A percentile compares a stretch with the other conserved stretches of the same genome.
phyloP scores from a whole-genome alignment of 2,329 filamentous ascomycete genomes.

The Trichoderma afroharzianum region DNA sequence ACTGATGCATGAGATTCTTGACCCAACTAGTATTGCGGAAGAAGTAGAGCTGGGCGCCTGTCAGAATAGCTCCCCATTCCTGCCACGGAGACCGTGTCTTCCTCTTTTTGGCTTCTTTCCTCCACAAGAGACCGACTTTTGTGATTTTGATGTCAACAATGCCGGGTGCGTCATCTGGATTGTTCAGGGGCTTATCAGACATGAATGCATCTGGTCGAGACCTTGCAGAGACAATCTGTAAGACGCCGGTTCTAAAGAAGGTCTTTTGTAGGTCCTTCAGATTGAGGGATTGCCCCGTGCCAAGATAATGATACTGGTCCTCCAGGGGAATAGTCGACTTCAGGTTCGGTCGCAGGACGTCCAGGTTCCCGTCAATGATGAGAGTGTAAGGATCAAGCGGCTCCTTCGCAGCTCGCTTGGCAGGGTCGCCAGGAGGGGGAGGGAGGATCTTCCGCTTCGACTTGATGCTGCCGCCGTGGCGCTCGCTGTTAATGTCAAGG shows the following conservation, averaged over 20 bases:
- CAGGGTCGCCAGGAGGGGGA: slow-evolving; percentile 48
- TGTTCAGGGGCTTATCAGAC: slow-evolving; percentile 77
- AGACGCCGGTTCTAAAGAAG: slow-evolving; percentile 84
- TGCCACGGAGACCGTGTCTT: slow-evolving; percentile 96
- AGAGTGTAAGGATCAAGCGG: slow-evolving; percentile 93
- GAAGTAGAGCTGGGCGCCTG: slow-evolving; percentile 94
- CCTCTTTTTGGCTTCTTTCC: slow-evolving; percentile 90
- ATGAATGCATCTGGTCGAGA: slow-evolving; percentile 95
- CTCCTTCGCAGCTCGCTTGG: slow-evolving; percentile 67
- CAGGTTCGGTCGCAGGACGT: slow-evolving; percentile 75
- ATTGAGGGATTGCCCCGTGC: slow-evolving; percentile 71
- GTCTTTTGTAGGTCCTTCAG: slow-evolving; percentile 78
- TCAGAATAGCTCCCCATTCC: slow-evolving; percentile 96
- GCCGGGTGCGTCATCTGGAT: slow-evolving; percentile 81
- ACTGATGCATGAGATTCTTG: slow-evolving; percentile 84
- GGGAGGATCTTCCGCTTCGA: slow-evolving; percentile 68
- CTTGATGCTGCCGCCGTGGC: slow-evolving; percentile 66
- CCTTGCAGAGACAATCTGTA: slow-evolving; percentile 92
- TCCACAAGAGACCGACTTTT: slow-evolving; percentile 91
- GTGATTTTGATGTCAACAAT: slow-evolving; percentile 97
- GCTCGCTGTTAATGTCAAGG: slow-evolving; percentile 71
- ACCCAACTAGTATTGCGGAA: slow-evolving; percentile 93
- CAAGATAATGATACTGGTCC: slow-evolving; percentile 85
- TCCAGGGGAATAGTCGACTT: slow-evolving; percentile 92
- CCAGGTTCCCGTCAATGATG: slow-evolving; percentile 85